Percentiles rank a stretch among this genome's conserved stretches.
These are phyloP conservation scores for Solanum piurae DNA, from an alignment of 257 asterid genomes.

Conservation along the genomic window DNA sequence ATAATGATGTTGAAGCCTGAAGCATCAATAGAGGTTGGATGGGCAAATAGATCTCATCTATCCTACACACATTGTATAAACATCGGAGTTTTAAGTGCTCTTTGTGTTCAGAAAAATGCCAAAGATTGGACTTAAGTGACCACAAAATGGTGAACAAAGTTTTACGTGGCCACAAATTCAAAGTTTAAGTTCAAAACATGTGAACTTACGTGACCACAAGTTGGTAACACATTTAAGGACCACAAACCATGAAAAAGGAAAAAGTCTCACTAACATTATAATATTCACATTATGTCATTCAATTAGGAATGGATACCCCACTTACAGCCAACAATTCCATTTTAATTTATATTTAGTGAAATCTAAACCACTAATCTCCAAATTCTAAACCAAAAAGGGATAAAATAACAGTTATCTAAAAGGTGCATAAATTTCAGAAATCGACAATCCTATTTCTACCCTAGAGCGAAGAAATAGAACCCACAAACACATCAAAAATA, in stretches of 20 bases:
- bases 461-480: background rate
- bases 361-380: too few species aligned
- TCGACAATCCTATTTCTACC: too few species aligned
- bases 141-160: background rate
- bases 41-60: background rate
- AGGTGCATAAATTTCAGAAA: too few species aligned
- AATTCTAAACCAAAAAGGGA: too few species aligned
- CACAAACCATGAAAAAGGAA: background rate
- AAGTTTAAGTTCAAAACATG: background rate
- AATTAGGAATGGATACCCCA: background rate
- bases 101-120: background rate
- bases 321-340: too few species aligned
- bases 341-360: too few species aligned
- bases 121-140: background rate
- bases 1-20: constrained; percentile 1
- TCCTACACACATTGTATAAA: background rate
- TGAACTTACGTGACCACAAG: background rate
- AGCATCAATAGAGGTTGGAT: background rate
- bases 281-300: background rate
- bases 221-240: background rate
- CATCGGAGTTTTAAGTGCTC: background rate
- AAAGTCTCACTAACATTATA: background rate
- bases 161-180: background rate
- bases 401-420: too few species aligned
- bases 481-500: background rate